Evolutionary conservation across 768 basidiomycete genomes (phyloP).

Genomic region (Nidula microcarpa): DNA sequence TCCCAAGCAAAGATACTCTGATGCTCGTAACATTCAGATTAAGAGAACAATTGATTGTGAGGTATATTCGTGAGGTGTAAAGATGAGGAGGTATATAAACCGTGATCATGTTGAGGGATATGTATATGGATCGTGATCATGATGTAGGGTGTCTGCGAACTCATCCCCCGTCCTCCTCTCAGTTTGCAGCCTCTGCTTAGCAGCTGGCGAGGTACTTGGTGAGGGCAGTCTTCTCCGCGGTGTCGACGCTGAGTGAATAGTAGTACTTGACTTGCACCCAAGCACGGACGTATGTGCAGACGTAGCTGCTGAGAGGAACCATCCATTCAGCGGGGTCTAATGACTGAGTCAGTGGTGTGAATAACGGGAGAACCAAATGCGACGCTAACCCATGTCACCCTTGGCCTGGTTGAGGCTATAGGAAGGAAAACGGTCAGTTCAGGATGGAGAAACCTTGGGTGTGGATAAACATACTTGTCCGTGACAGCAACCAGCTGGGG

Average conservation of each 20-base stretch:
- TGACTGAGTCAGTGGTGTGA: not conserved
- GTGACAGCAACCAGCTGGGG: conserved; percentile 54
- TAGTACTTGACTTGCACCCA: conserved; percentile 48
- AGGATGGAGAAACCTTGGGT: not conserved
- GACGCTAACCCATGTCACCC: not conserved
- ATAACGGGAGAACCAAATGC: no score
- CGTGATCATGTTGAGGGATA: no score
- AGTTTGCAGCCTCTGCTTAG: conserved; percentile 7
- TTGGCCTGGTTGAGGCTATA: not conserved
- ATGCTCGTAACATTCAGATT: no score
- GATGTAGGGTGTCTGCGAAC: no score
- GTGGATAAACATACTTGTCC: conserved; percentile 21
- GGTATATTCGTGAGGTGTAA: no score
- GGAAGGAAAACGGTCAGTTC: not conserved
- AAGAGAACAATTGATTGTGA: no score
- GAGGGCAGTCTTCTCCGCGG: conserved; percentile 43
- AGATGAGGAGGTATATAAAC: no score
- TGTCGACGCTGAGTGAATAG: conserved; percentile 43
- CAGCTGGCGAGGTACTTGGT: conserved; percentile 30
- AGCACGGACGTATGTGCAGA: conserved; percentile 49
- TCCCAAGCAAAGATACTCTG: no score
- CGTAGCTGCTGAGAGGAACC: conserved; percentile 38
- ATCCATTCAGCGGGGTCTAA: conserved; percentile 39
- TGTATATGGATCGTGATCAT: no score
- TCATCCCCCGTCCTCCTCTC: no score